These are phyloP conservation scores for Rhodotorula paludigena DNA, from an alignment of 768 basidiomycete genomes.

Conservation along the genomic window DNA sequence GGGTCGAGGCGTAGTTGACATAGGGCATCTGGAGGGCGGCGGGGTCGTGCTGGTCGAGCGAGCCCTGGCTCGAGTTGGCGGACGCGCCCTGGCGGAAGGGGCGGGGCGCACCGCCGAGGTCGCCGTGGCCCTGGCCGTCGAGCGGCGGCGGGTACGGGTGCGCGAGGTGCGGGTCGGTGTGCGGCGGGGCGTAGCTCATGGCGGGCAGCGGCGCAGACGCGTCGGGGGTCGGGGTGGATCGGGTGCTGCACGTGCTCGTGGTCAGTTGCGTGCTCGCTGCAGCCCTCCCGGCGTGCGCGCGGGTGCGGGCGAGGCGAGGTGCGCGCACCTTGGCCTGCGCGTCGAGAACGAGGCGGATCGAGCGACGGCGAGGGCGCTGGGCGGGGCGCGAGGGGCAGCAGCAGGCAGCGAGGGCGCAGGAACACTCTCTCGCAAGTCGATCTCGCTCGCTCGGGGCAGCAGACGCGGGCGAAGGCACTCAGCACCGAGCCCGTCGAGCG, in stretches of 20 bases:
- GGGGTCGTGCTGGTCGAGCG: constrained; percentile 6
- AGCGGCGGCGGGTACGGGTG: constrained; percentile 1
- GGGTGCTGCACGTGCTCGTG: background rate
- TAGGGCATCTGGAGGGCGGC: constrained; percentile 21
- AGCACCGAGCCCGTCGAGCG: too few species aligned
- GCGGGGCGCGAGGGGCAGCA: too few species aligned
- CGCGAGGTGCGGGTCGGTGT: background rate
- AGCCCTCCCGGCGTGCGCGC: too few species aligned
- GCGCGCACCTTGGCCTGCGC: too few species aligned
- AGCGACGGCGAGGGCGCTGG: too few species aligned
- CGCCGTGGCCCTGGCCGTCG: background rate
- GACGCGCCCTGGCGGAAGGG: constrained; percentile 26
- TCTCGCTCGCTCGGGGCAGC: too few species aligned
- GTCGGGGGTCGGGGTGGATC: background rate
- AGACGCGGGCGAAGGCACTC: too few species aligned
- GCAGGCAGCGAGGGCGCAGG: too few species aligned
- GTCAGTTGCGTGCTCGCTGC: background rate
- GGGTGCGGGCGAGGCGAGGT: too few species aligned
- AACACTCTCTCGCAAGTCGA: too few species aligned
- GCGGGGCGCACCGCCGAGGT: background rate
- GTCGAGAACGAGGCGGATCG: too few species aligned
- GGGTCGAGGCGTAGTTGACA: constrained; percentile 22
- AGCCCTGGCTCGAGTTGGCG: constrained; percentile 13
- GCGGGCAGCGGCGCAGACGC: background rate
- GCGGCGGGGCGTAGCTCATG: background rate